phyloP scores from a whole-genome alignment of 2,329 filamentous ascomycete genomes.

The Phyllosticta citriasiana region DNA sequence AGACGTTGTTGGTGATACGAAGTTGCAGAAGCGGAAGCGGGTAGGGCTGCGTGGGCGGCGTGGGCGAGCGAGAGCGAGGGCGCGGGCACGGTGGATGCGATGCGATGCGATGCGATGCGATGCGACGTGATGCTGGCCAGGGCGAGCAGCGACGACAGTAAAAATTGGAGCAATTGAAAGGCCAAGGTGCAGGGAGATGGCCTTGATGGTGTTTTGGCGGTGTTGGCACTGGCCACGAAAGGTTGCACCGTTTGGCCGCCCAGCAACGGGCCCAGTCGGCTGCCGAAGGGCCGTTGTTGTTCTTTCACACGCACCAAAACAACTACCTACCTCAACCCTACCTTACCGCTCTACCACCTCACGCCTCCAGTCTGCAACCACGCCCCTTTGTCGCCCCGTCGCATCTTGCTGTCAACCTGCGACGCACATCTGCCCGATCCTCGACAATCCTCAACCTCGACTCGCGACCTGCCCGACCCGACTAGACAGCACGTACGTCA shows the following conservation, averaged over 20 bases:
- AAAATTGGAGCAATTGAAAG: neutral
- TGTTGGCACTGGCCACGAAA: constrained; percentile 2
- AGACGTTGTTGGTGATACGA: neutral
- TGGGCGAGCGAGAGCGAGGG: neutral
- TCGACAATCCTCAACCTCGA: neutral
- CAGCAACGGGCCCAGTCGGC: constrained; percentile 7
- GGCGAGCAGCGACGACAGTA: neutral
- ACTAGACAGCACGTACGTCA: neutral
- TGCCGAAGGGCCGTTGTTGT: constrained; percentile 9
- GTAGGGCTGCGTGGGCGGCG: constrained; percentile 9
- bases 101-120: neutral
- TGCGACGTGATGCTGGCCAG: neutral
- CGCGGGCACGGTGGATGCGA: neutral
- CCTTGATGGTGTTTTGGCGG: neutral
- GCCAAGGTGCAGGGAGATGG: neutral
- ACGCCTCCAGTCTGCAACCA: neutral
- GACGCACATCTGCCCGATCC: neutral
- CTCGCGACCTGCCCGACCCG: neutral
- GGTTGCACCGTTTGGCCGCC: constrained; percentile 1
- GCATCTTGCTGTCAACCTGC: neutral
- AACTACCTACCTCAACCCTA: constrained; percentile 1
- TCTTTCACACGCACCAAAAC: constrained; percentile 5
- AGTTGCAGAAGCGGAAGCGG: neutral
- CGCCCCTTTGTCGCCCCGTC: neutral
- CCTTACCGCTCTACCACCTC: neutral